Conservation (phyloP, 257 asterid species). For the Euphrasia confusa region DNA sequence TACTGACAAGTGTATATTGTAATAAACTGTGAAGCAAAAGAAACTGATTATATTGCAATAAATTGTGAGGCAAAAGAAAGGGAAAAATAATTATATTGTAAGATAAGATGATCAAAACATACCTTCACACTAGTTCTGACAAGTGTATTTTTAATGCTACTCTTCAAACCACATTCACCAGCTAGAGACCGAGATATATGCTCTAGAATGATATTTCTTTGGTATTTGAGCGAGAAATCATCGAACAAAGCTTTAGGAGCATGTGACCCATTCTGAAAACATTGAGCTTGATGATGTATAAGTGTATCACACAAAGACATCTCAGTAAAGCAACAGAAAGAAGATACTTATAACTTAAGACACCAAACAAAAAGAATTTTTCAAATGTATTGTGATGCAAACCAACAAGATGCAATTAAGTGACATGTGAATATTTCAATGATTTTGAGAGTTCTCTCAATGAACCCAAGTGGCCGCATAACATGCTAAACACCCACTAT, state of each 20-base stretch:
- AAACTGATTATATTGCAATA: too few relatives aligned
- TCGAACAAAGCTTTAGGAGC: slow-evolving; percentile 20
- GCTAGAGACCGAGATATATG: slow-evolving; percentile 46
- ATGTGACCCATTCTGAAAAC: slow-evolving; percentile 22
- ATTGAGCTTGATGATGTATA: slow-evolving; percentile 23
- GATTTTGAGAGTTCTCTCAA: slow-evolving; percentile 12
- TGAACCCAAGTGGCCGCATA: slow-evolving; percentile 1
- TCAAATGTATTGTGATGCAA: not conserved
- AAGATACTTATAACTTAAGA: slow-evolving; percentile 6
- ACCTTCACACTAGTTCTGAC: slow-evolving; percentile 43
- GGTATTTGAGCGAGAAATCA: slow-evolving; percentile 34
- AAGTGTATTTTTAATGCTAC: slow-evolving; percentile 46
- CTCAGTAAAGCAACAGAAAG: slow-evolving; percentile 21
- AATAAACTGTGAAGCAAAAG: too few relatives aligned
- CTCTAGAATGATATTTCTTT: slow-evolving; percentile 48
- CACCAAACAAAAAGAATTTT: not conserved
- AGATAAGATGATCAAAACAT: slow-evolving; percentile 7
- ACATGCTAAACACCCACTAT: not conserved
- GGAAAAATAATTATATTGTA: not conserved
- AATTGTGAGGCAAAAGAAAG: too few relatives aligned
- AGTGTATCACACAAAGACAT: slow-evolving; percentile 16
- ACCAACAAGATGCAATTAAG: not conserved
- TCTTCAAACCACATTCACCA: slow-evolving; percentile 44
- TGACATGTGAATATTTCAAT: not conserved
- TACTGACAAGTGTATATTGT: too few relatives aligned